Percentiles rank a stretch among this genome's conserved stretches.
These are phyloP conservation scores for Zymoseptoria tritici DNA, from an alignment of 2,329 filamentous ascomycete genomes.

Conservation along the genomic window DNA sequence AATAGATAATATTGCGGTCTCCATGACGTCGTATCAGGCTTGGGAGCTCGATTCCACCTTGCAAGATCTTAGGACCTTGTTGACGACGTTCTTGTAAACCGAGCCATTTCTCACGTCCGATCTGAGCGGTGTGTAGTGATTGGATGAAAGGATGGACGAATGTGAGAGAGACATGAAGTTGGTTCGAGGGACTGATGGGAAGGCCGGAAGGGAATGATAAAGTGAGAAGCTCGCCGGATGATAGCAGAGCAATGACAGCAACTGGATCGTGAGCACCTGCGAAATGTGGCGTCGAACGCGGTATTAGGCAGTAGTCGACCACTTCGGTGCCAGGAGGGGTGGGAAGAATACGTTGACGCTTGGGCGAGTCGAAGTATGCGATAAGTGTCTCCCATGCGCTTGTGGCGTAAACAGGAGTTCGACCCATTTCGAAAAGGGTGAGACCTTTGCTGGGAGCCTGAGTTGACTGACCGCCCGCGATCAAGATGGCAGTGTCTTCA, in stretches of 20 bases:
- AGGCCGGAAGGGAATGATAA: slow-evolving; percentile 88
- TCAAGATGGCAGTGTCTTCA: slow-evolving; percentile 81
- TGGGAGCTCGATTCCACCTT: slow-evolving; percentile 67
- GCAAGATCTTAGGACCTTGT: slow-evolving; percentile 68
- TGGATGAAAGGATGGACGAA: slow-evolving; percentile 87
- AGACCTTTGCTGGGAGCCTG: slow-evolving; percentile 66
- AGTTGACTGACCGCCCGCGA: slow-evolving; percentile 70
- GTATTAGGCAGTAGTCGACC: slow-evolving; percentile 73
- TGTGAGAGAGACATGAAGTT: slow-evolving; percentile 78
- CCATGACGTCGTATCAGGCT: slow-evolving; percentile 70
- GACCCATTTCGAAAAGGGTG: slow-evolving; percentile 81
- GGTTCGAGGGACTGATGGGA: slow-evolving; percentile 84
- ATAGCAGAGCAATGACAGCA: slow-evolving; percentile 68
- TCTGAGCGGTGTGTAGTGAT: slow-evolving; percentile 60
- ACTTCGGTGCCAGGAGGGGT: slow-evolving; percentile 73
- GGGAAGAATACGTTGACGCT: slow-evolving; percentile 61
- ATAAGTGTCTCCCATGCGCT: slow-evolving; percentile 79
- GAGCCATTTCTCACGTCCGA: slow-evolving; percentile 78
- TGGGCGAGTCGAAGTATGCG: slow-evolving; percentile 70
- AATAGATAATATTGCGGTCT: slow-evolving; percentile 74
- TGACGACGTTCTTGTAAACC: slow-evolving; percentile 79
- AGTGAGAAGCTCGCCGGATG: slow-evolving; percentile 82
- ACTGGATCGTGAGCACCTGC: slow-evolving; percentile 84
- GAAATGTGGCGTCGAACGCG: slow-evolving; percentile 76
- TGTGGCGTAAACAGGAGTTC: slow-evolving; percentile 84